Evolutionary conservation across 2,329 filamentous ascomycete species (phyloP).

Genomic region (Juglanconis juglandina): DNA sequence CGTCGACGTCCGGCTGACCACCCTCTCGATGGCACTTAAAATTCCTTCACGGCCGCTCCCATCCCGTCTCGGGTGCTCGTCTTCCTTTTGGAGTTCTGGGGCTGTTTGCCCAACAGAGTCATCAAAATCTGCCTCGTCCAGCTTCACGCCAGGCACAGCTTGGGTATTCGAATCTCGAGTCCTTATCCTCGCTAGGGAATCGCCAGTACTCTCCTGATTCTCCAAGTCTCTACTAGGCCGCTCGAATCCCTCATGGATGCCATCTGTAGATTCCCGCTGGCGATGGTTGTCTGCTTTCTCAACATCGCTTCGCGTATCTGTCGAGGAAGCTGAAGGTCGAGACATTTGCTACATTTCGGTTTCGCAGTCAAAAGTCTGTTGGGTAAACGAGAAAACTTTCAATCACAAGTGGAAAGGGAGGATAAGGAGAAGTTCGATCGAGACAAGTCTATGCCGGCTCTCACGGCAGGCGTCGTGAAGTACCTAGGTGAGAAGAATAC

Average conservation of each 20-base stretch:
- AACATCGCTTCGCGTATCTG: background rate
- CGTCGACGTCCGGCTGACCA: conserved; percentile 39
- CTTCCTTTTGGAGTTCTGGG: background rate
- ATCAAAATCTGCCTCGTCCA: background rate
- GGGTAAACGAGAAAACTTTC: no score
- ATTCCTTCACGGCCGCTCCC: conserved; percentile 22
- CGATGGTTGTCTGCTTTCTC: background rate
- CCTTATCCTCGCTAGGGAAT: background rate
- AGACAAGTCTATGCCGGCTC: background rate
- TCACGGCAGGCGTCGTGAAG: no score
- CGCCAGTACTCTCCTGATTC: background rate
- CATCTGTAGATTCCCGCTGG: background rate
- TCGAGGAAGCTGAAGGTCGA: background rate
- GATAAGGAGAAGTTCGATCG: background rate
- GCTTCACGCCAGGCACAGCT: conserved; percentile 1
- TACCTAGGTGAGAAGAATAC: no score
- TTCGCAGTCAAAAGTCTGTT: no score
- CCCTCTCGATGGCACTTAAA: conserved; percentile 31
- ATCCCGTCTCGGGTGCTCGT: background rate
- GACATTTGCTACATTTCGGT: background rate
- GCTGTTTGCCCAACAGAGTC: background rate
- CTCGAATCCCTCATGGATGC: background rate
- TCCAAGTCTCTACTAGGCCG: background rate
- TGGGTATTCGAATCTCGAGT: conserved; percentile 4
- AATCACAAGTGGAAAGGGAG: background rate